phyloP scores from a whole-genome alignment of 768 basidiomycete genomes.

The Cantharellus anzutake region DNA sequence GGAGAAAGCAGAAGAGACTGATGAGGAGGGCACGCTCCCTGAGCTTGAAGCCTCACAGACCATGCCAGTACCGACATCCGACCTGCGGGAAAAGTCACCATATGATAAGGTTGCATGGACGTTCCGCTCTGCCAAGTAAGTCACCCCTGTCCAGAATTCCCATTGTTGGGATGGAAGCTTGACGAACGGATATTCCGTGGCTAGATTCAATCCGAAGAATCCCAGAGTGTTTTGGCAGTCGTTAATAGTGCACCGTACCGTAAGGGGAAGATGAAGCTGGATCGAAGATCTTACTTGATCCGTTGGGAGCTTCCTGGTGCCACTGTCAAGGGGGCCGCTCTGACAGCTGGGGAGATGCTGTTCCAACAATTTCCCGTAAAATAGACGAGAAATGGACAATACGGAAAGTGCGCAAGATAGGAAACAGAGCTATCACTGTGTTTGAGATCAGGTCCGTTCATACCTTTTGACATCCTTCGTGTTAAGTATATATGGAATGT shows the following conservation, averaged over 20 bases:
- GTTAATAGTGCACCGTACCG: constrained; percentile 40
- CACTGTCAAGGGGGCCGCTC: neutral
- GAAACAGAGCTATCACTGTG: constrained; percentile 65
- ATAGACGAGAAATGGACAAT: constrained; percentile 42
- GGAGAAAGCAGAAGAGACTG: neutral
- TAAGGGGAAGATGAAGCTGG: constrained; percentile 20
- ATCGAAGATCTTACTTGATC: constrained; percentile 17
- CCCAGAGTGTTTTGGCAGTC: constrained; percentile 42
- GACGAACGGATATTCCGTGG: too few species aligned
- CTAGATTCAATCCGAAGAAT: constrained; percentile 38
- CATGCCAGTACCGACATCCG: constrained; percentile 33
- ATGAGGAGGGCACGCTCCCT: neutral
- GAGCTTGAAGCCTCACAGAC: constrained; percentile 28
- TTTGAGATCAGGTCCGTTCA: constrained; percentile 64
- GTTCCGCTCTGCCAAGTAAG: constrained; percentile 47
- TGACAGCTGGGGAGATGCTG: too few species aligned
- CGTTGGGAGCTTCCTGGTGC: constrained; percentile 29
- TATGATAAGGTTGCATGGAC: constrained; percentile 18
- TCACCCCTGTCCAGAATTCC: neutral
- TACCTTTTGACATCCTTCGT: neutral
- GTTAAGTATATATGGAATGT: neutral
- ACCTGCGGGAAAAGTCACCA: constrained; percentile 7
- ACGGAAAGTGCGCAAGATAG: constrained; percentile 48
- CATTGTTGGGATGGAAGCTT: neutral
- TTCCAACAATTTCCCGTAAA: neutral